These are phyloP conservation scores for Tetracentron sinense DNA, from an alignment of 164 flowering plant genomes.

Conservation along the genomic window DNA sequence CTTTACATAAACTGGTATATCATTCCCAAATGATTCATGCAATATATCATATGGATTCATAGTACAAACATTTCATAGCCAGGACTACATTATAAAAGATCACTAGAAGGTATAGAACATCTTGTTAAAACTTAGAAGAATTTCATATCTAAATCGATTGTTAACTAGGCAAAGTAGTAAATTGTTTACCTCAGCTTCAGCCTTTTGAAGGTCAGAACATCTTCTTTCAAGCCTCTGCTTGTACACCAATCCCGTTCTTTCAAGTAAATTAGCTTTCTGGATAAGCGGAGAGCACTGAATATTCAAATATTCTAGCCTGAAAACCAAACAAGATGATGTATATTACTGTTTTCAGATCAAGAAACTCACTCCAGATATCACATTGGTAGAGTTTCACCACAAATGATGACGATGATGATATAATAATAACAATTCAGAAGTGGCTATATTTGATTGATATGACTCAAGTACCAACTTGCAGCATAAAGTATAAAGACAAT, in stretches of 20 bases:
- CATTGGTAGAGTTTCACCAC: neutral
- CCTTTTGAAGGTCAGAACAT: conserved; percentile 70
- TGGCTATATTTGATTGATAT: too few relatives aligned
- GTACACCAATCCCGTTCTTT: conserved; percentile 33
- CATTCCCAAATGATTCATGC: too few relatives aligned
- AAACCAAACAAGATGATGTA: conserved; percentile 1
- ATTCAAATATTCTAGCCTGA: conserved; percentile 36
- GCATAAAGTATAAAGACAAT: neutral
- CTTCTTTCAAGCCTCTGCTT: conserved; percentile 58
- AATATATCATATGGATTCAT: too few relatives aligned
- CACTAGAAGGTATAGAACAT: neutral
- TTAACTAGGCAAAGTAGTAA: neutral
- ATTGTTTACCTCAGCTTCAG: conserved; percentile 82
- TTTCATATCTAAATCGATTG: too few relatives aligned
- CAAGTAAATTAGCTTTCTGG: conserved; percentile 33
- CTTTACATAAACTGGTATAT: too few relatives aligned
- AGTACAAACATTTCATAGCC: too few relatives aligned
- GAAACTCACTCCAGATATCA: neutral
- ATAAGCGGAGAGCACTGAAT: conserved; percentile 34
- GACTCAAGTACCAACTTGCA: too few relatives aligned
- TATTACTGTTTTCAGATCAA: neutral
- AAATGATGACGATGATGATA: too few relatives aligned
- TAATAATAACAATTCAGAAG: neutral
- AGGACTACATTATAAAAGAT: too few relatives aligned
- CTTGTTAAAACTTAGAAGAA: neutral